Conservation (phyloP, 2,329 filamentous ascomycete genomes). For the Cladobotryum mycophilum region DNA sequence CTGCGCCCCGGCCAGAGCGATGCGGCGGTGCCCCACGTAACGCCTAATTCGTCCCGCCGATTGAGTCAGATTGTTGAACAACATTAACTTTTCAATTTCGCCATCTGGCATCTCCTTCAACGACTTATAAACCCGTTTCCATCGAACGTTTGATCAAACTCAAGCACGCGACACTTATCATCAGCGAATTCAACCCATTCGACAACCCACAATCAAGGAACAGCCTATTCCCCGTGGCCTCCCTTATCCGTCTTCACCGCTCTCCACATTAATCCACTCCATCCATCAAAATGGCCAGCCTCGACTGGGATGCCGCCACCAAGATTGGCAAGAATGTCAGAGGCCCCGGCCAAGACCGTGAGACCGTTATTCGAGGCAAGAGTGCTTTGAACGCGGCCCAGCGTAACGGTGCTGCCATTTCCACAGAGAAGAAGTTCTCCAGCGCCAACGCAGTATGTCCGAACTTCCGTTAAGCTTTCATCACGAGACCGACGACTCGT, state of each 20-base stretch:
- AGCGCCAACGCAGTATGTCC: slow-evolving; percentile 58
- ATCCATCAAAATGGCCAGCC: slow-evolving; percentile 51
- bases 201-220: no score
- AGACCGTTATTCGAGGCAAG: slow-evolving; percentile 86
- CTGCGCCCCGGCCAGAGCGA: slow-evolving; percentile 11
- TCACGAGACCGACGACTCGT: neutral
- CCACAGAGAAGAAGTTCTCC: slow-evolving; percentile 86
- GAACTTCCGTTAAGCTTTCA: neutral
- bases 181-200: no score
- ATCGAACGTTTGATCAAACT: no score
- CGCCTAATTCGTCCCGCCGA: slow-evolving; percentile 24
- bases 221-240: no score
- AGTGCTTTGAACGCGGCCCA: slow-evolving; percentile 80
- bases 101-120: no score
- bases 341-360: slow-evolving; percentile 62
- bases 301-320: slow-evolving; percentile 76
- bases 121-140: no score
- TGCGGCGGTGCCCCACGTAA: slow-evolving; percentile 12
- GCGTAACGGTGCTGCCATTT: slow-evolving; percentile 67
- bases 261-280: slow-evolving; percentile 15
- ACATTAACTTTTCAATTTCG: neutral
- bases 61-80: slow-evolving; percentile 28
- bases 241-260: no score
- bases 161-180: no score
- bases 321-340: slow-evolving; percentile 88